phyloP scores from a whole-genome alignment of 805 yeast genomes.

The Kuraishia piskuri region DNA sequence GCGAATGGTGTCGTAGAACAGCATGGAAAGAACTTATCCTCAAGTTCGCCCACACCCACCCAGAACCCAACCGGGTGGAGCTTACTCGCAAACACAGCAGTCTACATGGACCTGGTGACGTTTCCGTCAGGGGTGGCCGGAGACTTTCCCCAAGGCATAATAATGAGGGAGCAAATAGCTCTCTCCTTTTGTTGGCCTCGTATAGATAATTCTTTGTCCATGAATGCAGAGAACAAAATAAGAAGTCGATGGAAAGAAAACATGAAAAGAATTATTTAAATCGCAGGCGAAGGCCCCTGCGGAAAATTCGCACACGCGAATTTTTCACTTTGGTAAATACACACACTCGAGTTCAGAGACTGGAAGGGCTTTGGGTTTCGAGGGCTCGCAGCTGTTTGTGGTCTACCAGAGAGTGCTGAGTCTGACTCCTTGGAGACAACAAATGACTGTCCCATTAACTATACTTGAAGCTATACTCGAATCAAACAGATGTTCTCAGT shows the following conservation, averaged over 20 bases:
- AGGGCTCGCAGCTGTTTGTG: too few relatives aligned
- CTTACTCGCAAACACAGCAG: background rate
- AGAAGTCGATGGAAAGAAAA: background rate
- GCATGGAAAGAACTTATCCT: background rate
- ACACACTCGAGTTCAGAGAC: background rate
- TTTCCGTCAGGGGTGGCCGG: constrained; percentile 73
- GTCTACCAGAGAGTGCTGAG: too few relatives aligned
- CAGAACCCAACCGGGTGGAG: background rate
- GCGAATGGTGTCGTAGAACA: too few relatives aligned
- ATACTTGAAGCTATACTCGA: too few relatives aligned
- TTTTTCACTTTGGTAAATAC: constrained; percentile 1
- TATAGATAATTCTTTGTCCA: constrained; percentile 63
- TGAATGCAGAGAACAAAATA: constrained; percentile 35
- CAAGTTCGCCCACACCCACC: background rate
- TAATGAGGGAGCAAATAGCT: constrained; percentile 8
- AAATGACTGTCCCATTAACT: too few relatives aligned
- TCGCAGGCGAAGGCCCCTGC: background rate
- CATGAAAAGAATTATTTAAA: too few relatives aligned
- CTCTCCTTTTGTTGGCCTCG: constrained; percentile 58
- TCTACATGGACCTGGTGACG: constrained; percentile 9
- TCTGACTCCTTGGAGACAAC: too few relatives aligned
- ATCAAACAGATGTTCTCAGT: too few relatives aligned
- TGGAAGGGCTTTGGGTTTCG: too few relatives aligned
- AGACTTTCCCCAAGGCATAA: constrained; percentile 82
- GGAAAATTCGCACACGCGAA: background rate